Conservation (phyloP, 2,329 filamentous ascomycete genomes). For the Sarocladium strictum region DNA sequence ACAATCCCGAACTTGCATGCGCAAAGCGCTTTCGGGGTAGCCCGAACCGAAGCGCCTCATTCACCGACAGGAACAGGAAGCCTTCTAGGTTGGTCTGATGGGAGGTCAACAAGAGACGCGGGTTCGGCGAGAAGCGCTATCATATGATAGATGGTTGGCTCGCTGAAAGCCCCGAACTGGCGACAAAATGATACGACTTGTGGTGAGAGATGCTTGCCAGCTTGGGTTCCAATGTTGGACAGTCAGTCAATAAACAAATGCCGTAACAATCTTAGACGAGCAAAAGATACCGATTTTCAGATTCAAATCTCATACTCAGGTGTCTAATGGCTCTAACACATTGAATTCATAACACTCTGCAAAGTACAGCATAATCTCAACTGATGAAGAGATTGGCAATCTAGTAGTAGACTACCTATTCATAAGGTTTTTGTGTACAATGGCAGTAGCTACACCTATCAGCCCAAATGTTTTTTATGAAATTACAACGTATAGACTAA, state of each 20-base stretch:
- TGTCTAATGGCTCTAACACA: not conserved
- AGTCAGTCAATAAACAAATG: too few relatives aligned
- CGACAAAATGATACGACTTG: not conserved
- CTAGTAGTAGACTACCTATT: not conserved
- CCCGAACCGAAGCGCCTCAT: too few relatives aligned
- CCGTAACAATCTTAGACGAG: too few relatives aligned
- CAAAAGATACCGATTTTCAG: too few relatives aligned
- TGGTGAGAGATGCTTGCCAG: not conserved
- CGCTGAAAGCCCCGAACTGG: not conserved
- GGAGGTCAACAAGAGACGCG: not conserved
- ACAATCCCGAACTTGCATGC: not conserved
- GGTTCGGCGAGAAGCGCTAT: not conserved
- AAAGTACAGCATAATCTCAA: not conserved
- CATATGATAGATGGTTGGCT: not conserved
- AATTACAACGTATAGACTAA: conserved; percentile 29
- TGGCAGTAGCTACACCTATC: not conserved
- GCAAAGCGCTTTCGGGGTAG: not conserved
- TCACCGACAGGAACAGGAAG: too few relatives aligned
- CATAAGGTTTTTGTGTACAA: not conserved
- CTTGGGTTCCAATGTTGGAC: too few relatives aligned
- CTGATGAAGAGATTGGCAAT: not conserved
- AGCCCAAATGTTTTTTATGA: not conserved
- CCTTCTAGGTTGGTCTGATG: too few relatives aligned
- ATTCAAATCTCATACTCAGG: too few relatives aligned
- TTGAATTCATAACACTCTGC: not conserved